Evolutionary conservation across 2,329 filamentous ascomycete genomes (phyloP), one percentile per base, ranked within the genome.

Genomic region (Stenocarpella maydis): DNA sequence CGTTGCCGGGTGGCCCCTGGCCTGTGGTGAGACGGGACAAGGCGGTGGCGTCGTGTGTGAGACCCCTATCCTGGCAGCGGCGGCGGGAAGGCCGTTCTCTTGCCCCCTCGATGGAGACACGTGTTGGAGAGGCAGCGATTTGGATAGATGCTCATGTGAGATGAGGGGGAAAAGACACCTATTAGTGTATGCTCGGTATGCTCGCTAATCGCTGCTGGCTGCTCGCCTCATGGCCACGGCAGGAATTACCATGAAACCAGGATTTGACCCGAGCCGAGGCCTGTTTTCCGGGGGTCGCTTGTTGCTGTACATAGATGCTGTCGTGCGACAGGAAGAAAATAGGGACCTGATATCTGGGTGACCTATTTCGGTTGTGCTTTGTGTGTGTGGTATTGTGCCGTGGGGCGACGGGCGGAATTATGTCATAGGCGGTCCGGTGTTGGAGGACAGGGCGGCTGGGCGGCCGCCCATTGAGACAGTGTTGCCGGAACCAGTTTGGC

Each of bases 381-480:
- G 8, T 8, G 31, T 31, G 31, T 31, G 8, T 31, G 5, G 34
- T 12, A 37, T 37, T 60, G 17, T 31, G 43, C 3, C 37, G 28
- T 21, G 28, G 21, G 4, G 31, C 39, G 9, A 17, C 43, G 49
- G 58, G 43, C 43, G 55, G 55, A 41, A 61, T 61, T 61, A 61
- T 61, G 55, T 61, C 55, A 61, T 61, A 21, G 55, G 39, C 34
- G 26, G 39, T 61, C 41, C 55, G 55, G 41, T 61, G 31, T 49
- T 45, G 58, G 58, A 63, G 58, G 41, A 49, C n/a, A n/a, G n/a
- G n/a, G n/a, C n/a, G n/a, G n/a, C n/a, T n/a, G 43, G 7, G 58
- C 58, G 58, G 58, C 58, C 58, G 58, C 58, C 43, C 58, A 63
- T 49, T 63, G 58, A 49, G 58, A 63, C 43, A 49, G 49, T 49